Conservation (phyloP, 495 filamentous ascomycete species). For the Penicillium canescens region DNA sequence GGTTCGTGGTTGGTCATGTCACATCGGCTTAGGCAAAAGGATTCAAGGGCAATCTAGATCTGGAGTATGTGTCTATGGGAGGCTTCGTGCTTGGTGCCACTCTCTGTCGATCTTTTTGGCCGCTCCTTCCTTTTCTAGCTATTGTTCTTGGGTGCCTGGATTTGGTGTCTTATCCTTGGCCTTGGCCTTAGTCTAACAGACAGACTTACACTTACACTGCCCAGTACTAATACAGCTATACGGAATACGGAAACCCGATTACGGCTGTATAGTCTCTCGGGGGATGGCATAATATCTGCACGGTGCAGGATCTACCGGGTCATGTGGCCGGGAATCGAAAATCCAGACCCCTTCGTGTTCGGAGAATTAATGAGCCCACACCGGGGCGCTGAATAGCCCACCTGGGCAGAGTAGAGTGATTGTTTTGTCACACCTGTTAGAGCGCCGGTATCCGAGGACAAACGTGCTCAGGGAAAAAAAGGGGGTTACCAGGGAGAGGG, state of each 20-base stretch:
- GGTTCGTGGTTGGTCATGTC: not conserved
- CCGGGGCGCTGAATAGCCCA: not conserved
- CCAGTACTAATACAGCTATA: too few relatives aligned
- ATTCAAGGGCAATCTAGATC: not conserved
- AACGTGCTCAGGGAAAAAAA: not conserved
- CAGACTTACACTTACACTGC: too few relatives aligned
- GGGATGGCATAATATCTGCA: too few relatives aligned
- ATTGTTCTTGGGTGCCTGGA: not conserved
- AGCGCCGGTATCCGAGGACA: not conserved
- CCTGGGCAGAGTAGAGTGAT: not conserved
- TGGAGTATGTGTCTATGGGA: not conserved
- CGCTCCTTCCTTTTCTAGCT: not conserved
- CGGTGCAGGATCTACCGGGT: not conserved
- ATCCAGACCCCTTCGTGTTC: slow-evolving; percentile 2
- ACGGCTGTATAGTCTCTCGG: too few relatives aligned
- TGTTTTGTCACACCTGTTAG: not conserved
- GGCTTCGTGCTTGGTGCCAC: not conserved
- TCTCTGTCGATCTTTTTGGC: not conserved
- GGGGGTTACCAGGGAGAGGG: not conserved
- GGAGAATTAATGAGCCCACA: slow-evolving; percentile 1
- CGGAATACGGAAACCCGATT: too few relatives aligned
- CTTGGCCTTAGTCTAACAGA: too few relatives aligned
- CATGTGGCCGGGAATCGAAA: not conserved
- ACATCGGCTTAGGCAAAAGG: slow-evolving; percentile 1
- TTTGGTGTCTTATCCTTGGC: too few relatives aligned